Conservation (phyloP, 352 stramenopile genomes). For the Pythium apleroticum region DNA sequence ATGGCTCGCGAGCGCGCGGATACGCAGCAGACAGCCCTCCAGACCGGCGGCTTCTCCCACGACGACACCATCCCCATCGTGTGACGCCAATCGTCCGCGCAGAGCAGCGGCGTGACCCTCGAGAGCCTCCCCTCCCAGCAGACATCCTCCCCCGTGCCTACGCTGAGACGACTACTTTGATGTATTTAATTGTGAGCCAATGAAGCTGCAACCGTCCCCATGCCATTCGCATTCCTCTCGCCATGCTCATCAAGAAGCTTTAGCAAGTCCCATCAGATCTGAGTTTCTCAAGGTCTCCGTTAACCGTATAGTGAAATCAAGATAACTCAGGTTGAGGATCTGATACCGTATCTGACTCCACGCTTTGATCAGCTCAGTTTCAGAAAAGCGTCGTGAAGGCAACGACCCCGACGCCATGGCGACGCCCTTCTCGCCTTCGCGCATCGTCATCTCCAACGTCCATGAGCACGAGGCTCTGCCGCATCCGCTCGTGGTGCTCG, state of each 20-base stretch:
- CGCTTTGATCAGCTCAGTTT: neutral
- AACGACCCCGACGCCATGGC: neutral
- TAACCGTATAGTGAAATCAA: neutral
- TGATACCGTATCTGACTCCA: neutral
- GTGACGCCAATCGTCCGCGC: conserved; percentile 17
- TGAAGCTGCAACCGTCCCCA: neutral
- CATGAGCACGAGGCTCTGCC: conserved; percentile 70
- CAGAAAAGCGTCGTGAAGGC: too few relatives aligned
- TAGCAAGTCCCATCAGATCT: conserved; percentile 1
- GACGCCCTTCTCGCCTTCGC: neutral
- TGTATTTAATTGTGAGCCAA: conserved; percentile 3
- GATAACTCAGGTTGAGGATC: neutral
- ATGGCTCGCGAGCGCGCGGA: conserved; percentile 7
- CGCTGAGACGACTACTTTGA: neutral
- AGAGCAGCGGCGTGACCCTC: conserved; percentile 1
- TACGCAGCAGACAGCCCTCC: conserved; percentile 3
- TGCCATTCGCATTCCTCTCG: too few relatives aligned
- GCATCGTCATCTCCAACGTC: conserved; percentile 82
- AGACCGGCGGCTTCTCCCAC: conserved; percentile 12
- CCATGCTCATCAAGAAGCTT: too few relatives aligned
- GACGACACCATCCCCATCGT: conserved; percentile 25
- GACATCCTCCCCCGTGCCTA: conserved; percentile 4
- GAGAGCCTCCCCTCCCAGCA: conserved; percentile 7
- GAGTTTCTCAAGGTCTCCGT: neutral
- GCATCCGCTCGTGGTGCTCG: conserved; percentile 58